These are phyloP conservation scores for Colletotrichum sp. DNA, from an alignment of 2,329 filamentous ascomycete species.

Conservation along the genomic window DNA sequence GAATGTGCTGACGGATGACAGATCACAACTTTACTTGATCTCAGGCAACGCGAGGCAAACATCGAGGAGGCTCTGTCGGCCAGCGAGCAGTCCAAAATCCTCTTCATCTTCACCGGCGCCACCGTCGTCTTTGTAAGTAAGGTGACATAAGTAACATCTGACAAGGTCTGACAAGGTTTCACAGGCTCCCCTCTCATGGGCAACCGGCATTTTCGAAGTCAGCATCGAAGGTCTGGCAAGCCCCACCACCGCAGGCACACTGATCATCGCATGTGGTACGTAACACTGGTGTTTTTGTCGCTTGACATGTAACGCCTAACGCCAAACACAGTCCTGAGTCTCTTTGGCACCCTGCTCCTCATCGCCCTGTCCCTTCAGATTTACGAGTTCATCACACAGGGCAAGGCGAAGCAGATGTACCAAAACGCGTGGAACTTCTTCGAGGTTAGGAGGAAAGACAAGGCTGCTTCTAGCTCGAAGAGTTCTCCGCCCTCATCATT, in stretches of 20 bases:
- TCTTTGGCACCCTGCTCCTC: conserved; percentile 12
- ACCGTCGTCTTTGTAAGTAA: conserved; percentile 21
- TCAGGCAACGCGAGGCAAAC: conserved; percentile 22
- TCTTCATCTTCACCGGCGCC: conserved; percentile 21
- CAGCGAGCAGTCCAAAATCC: conserved; percentile 24
- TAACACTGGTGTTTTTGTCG: background rate
- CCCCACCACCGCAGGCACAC: background rate
- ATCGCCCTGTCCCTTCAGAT: conserved; percentile 17
- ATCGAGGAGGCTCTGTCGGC: conserved; percentile 23
- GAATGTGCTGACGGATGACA: background rate
- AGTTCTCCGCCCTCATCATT: background rate
- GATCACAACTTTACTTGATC: conserved; percentile 21
- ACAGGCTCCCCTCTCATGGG: conserved; percentile 15
- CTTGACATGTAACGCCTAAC: too few species aligned
- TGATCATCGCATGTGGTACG: conserved; percentile 14
- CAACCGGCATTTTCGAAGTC: conserved; percentile 19
- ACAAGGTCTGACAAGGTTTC: background rate
- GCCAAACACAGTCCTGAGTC: background rate
- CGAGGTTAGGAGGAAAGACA: background rate
- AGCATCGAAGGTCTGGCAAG: background rate
- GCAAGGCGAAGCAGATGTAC: background rate
- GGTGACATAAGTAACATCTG: too few species aligned
- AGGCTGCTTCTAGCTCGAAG: background rate
- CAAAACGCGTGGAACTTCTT: background rate
- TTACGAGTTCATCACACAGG: conserved; percentile 15